phyloP scores from a whole-genome alignment of 176 grass and related monocot species.

The Poa pratensis region DNA sequence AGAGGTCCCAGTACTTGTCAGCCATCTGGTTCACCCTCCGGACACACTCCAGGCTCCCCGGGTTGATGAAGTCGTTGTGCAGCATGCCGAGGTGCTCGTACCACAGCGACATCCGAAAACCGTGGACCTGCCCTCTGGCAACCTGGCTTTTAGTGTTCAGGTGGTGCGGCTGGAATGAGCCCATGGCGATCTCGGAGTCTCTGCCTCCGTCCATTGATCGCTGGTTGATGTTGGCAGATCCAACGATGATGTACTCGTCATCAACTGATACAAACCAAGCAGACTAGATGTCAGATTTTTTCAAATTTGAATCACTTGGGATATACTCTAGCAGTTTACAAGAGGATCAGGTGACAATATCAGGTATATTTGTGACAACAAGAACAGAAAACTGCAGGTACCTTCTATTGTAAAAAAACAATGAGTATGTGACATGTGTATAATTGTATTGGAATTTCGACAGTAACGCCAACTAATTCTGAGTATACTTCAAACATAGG shows the following conservation, averaged over 20 bases:
- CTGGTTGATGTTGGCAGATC: conserved; percentile 95
- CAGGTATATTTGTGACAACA: background rate
- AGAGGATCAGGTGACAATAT: background rate
- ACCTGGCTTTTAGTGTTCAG: conserved; percentile 58
- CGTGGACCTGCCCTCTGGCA: conserved; percentile 79
- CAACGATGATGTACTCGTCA: conserved; percentile 89
- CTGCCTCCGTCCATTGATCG: conserved; percentile 92
- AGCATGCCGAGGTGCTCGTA: conserved; percentile 95
- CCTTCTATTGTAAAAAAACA: background rate
- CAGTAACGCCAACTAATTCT: background rate
- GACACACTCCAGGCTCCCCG: conserved; percentile 64
- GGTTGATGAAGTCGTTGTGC: conserved; percentile 64
- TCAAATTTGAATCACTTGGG: conserved; percentile 4
- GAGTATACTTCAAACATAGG: background rate
- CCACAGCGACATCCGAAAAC: conserved; percentile 89
- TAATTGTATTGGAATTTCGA: background rate
- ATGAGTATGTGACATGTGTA: background rate
- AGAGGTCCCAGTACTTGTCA: conserved; percentile 82
- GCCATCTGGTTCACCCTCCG: conserved; percentile 79
- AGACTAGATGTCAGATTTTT: conserved; percentile 12
- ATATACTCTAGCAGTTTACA: conserved; percentile 17
- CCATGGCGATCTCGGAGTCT: conserved; percentile 91
- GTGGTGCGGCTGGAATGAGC: conserved; percentile 68
- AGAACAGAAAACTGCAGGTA: background rate
- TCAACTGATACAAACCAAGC: conserved; percentile 65